Evolutionary conservation across 257 asterid species (phyloP), one percentile per base, ranked within the genome.

Genomic region (Solanum chmielewskii): DNA sequence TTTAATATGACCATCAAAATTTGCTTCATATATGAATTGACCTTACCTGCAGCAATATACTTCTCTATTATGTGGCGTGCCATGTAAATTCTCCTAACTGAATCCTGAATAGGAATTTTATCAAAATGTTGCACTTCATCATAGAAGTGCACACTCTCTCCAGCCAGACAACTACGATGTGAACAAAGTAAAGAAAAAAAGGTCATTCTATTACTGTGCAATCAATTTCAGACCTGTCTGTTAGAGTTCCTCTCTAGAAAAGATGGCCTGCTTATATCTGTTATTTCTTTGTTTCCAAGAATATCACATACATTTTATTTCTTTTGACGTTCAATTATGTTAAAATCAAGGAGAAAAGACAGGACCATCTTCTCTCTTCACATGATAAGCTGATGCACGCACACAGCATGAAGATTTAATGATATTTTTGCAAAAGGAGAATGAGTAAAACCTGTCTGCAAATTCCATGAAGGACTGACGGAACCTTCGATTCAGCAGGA

Each of bases 101-200:
- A 93, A 92, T 95, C 97, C 31, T 88, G 84, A 83, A 47, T 86
- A 82, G 95, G 93, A 86, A 95, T 93, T 91, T 90, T 93, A 83
- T 93, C 97, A 62, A 94, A 94, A 88, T 91, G 97, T 82, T 93
- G 98, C 42, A 94, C 96, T 92, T 95, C 98, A 71, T 93, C 96
- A 20, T 94, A 93, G 86, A 95, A 94, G 88, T 92, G 97, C 89
- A 95, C 91, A 84, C 96, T 94, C 91, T 95, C 98, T 88, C 98
- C 98, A 20, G 98, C 98, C 91, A 95, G 92, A 89, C 97, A 95
- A 90, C 98, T 94, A 85, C 87, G 84, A 75, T 87, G 76, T 39
- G 83, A 27, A 78, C 62, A 44, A 78, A 4, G 25, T 27, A 25
- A 81, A 83, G 42, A 73, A 45, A 27, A 44, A 80, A 27, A 37